Percentiles rank a stretch among this genome's conserved stretches.
phyloP scores from a whole-genome alignment of 1,284 basidiomycete genomes.

The Exobasidium cylindrosporum region DNA sequence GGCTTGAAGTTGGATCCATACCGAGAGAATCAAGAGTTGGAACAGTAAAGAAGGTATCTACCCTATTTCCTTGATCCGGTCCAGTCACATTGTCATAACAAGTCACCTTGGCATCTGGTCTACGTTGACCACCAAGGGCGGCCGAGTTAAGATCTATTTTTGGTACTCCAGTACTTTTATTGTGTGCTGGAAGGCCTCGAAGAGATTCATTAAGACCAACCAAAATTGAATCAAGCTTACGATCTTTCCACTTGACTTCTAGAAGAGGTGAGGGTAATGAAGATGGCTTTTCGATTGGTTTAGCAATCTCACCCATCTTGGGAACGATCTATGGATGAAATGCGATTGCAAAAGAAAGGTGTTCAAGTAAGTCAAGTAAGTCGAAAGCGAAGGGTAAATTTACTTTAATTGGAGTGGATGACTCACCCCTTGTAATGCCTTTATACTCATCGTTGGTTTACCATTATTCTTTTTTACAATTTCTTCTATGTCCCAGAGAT shows the following conservation, averaged over 20 bases:
- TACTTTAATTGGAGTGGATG: no score
- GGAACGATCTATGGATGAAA: neutral
- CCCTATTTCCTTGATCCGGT: constrained; percentile 51
- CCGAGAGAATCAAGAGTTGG: constrained; percentile 60
- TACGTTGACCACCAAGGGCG: constrained; percentile 33
- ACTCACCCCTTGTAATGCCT: constrained; percentile 32
- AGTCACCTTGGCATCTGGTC: constrained; percentile 26
- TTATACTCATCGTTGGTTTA: constrained; percentile 41
- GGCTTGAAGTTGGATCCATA: constrained; percentile 56
- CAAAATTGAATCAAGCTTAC: constrained; percentile 18
- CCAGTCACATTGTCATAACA: constrained; percentile 57
- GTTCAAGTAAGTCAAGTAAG: no score
- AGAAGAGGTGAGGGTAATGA: constrained; percentile 17
- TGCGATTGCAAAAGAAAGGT: no score
- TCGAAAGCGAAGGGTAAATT: neutral
- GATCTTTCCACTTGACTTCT: constrained; percentile 16
- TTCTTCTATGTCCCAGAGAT: constrained; percentile 36
- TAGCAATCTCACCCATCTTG: constrained; percentile 25
- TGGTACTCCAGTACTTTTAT: constrained; percentile 17
- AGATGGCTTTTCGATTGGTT: constrained; percentile 33
- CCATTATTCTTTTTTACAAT: constrained; percentile 33
- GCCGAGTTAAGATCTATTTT: constrained; percentile 36
- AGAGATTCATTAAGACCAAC: constrained; percentile 27
- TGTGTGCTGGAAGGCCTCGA: constrained; percentile 37
- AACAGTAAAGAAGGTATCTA: constrained; percentile 56